Evolutionary conservation across 1,284 basidiomycete genomes (phyloP), one percentile per base, ranked within the genome.

Genomic region (Neonothopanus nambi): DNA sequence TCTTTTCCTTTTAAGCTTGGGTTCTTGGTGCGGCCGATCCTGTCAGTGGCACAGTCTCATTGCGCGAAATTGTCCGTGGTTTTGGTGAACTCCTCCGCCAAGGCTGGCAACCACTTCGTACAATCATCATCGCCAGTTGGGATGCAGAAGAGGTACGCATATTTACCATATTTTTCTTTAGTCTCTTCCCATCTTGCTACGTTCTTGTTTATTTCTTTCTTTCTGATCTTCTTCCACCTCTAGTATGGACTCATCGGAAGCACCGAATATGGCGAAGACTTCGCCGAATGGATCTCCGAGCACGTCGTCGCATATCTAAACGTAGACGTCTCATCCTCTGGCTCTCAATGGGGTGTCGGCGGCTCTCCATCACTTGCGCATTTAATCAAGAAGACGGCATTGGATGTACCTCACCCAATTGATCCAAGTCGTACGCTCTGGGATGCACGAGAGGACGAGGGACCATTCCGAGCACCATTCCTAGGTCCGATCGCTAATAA

Each of bases 181-280:
- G 15, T 11, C 35, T 15, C 54, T 35, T 47, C 30, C 26, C 52
- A 37, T 36, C 18, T 11, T 20, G 53, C 7, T 28, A 28, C 21
- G 47, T 13, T 55, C 37, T 55, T 45, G 5, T 28, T 13, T 52
- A 33, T 33, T 3, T 11, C 26, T 5, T 5, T 28, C 26, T 33
- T 13, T 33, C 30, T 3, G 50, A 33, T 33, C 11, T 11, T 28
- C 30, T 33, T n/a, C n/a, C n/a, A n/a, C 30, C 2, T 33, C 3
- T 9, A 92, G 84, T 93, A 93, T 57, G 93, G 93, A 24, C 78
- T 96, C 35, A 75, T 97, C 41, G 94, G 94, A 11, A 87, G 85
- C 61, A 94, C 91, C 5, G 93, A 96, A 70, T 94, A 86, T 78
- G 89, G 85, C 6, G 94, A 96, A 71, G 93, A 96, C 67, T 96